Evolutionary conservation across 495 filamentous ascomycete genomes (phyloP), one percentile per base, ranked within the genome.

Genomic region (Podospora appendiculata): DNA sequence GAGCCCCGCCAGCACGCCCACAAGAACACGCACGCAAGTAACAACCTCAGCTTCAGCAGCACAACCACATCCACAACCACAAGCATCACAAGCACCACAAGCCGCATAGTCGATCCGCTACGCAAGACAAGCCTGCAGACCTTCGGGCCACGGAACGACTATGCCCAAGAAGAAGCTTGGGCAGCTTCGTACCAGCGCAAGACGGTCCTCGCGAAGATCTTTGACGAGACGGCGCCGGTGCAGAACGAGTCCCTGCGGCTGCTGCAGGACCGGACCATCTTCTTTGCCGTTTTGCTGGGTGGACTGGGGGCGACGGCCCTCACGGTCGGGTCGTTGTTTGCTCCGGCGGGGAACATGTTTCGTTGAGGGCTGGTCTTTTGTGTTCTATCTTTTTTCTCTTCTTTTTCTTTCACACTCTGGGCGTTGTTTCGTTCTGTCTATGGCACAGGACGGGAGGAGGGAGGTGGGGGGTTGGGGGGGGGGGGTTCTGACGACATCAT

Each of bases 221-320:
- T 86, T 61, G 82, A 83, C 49, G 73, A 73, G 39, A 76, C 82
- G 52, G 67, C 80, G 36, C 81, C 75, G 69, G 79, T 84, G 43
- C 72, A 81, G 62, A 83, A 86, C 57, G 76, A 77, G 13, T 77
- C 77, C 45, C 60, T 88, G 45, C 72, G 78, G 35, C 70, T 81
- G 65, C 74, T 88, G 50, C 86, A 88, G 65, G 82, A 88, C 58
- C 79, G 74, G 13, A 80, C 79, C 45, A 79, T 85, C 42, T 53
- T 82, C 18, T 72, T 79, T 50, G 69, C 81, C 3, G 47, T 72
- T 2, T 12, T 73, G n/a, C 66, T 58, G 60, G 62, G 60, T 8
- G 57, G 68, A 18, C 48, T 70, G 18, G 54, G 67, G 19, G 59
- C 69, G 41, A 50, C 56, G 8, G 46, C 60, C 12, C 48, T 76